Evolutionary conservation across 768 basidiomycete species (phyloP).

Genomic region (Rubroboletus pulcherrimus): DNA sequence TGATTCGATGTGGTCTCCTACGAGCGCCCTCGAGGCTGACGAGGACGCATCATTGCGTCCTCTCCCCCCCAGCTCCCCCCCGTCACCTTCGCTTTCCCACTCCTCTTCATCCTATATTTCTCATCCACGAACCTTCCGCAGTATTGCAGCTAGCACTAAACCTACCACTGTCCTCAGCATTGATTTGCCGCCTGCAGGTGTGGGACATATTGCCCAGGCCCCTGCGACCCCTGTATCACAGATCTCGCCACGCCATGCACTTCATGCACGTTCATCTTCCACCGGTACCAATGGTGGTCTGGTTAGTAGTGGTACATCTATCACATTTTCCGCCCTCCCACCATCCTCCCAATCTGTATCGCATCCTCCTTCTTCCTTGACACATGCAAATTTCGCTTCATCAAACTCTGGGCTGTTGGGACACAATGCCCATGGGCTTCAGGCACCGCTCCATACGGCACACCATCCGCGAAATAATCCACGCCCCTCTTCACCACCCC

Average conservation of each 20-base stretch:
- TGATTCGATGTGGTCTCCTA: conserved; percentile 78
- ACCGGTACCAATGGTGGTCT: conserved; percentile 45
- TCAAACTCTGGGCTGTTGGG: conserved; percentile 32
- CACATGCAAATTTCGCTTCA: conserved; percentile 16
- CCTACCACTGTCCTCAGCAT: conserved; percentile 93
- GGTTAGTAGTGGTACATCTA: conserved; percentile 50
- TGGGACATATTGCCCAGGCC: conserved; percentile 91
- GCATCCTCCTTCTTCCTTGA: conserved; percentile 38
- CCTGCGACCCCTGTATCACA: conserved; percentile 57
- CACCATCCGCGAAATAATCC: conserved; percentile 97
- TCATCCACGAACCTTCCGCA: conserved; percentile 75
- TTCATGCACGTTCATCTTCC: conserved; percentile 62
- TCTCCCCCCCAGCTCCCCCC: conserved; percentile 82
- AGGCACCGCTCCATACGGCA: conserved; percentile 86
- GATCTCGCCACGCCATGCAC: conserved; percentile 45
- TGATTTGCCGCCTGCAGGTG: conserved; percentile 73
- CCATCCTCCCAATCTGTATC: conserved; percentile 44
- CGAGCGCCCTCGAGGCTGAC: conserved; percentile 77
- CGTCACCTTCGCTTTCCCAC: conserved; percentile 80
- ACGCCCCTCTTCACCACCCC: conserved; percentile 83
- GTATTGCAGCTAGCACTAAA: conserved; percentile 85
- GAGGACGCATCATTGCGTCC: conserved; percentile 93
- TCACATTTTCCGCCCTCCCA: conserved; percentile 72
- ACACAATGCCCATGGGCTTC: conserved; percentile 37
- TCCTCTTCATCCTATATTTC: conserved; percentile 84